A percentile compares a stretch with the other conserved stretches of the same genome.
Evolutionary conservation across 2,329 filamentous ascomycete genomes (phyloP).

Genomic region (Exophiala lecanii-corni): DNA sequence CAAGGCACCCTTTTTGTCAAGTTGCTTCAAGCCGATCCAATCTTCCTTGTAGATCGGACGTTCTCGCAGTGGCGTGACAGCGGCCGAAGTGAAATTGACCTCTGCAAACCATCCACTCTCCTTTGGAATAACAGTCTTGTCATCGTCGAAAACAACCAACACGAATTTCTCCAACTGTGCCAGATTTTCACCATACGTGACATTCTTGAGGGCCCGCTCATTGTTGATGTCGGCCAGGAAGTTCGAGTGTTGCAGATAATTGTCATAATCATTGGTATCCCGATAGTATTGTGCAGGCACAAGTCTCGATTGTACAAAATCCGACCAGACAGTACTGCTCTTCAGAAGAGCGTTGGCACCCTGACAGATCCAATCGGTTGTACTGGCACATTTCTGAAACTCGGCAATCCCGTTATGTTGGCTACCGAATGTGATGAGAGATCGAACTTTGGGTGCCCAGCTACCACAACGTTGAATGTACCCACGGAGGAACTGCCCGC

Average conservation of each 20-base stretch:
- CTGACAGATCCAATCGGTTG: constrained; percentile 73
- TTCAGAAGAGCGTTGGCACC: constrained; percentile 72
- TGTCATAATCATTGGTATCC: constrained; percentile 60
- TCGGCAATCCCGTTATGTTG: constrained; percentile 89
- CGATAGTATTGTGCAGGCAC: constrained; percentile 96
- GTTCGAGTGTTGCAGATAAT: constrained; percentile 75
- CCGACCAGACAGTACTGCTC: constrained; percentile 69
- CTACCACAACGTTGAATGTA: constrained; percentile 82
- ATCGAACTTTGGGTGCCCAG: constrained; percentile 60
- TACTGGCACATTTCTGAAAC: constrained; percentile 66
- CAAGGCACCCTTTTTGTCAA: constrained; percentile 76
- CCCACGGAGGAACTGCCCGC: constrained; percentile 89
- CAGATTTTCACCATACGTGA: constrained; percentile 67
- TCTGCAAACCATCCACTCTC: constrained; percentile 89
- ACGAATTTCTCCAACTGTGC: constrained; percentile 69
- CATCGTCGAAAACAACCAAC: constrained; percentile 85
- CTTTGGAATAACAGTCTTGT: constrained; percentile 81
- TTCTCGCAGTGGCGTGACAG: constrained; percentile 63
- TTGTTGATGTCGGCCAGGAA: constrained; percentile 97
- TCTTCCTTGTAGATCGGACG: constrained; percentile 78
- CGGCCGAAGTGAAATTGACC: constrained; percentile 62
- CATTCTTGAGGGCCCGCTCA: constrained; percentile 71
- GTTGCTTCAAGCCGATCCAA: constrained; percentile 77
- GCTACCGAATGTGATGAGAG: constrained; percentile 80
- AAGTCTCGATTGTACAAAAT: constrained; percentile 70